phyloP scores from a whole-genome alignment of 345 rosid genomes.

The Populus tremula region DNA sequence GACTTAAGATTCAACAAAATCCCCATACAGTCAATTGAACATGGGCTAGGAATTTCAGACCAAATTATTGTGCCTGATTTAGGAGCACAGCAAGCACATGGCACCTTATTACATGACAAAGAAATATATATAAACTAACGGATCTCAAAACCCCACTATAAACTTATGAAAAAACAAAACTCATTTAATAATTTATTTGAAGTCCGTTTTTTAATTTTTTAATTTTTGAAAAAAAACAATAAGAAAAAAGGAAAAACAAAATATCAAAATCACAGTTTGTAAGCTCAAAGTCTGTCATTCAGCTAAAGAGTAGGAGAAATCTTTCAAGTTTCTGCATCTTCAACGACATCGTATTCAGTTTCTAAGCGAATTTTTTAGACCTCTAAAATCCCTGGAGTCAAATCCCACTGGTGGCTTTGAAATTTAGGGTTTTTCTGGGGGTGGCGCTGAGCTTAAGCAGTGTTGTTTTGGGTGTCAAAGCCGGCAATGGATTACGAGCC shows the following conservation, averaged over 20 bases:
- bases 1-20: not conserved
- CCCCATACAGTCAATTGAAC: not conserved
- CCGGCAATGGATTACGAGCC: conserved; percentile 71
- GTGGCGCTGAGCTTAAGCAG: not conserved
- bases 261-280: not conserved
- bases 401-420: no score
- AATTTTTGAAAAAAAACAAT: not conserved
- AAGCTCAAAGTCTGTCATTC: not conserved
- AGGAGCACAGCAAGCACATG: not conserved
- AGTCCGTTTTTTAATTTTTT: not conserved
- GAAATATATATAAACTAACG: not conserved
- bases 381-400: not conserved
- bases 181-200: not conserved
- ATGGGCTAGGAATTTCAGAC: not conserved
- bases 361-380: not conserved
- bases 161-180: not conserved
- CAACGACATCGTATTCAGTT: not conserved
- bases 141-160: conserved; percentile 13
- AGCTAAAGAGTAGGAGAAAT: not conserved
- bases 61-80: not conserved
- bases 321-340: not conserved
- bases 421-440: conserved; percentile 12
- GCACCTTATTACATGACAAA: not conserved
- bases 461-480: conserved; percentile 1
- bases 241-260: not conserved